Evolutionary conservation across 495 filamentous ascomycete species (phyloP).

Genomic region (Talaromyces wortmannii): DNA sequence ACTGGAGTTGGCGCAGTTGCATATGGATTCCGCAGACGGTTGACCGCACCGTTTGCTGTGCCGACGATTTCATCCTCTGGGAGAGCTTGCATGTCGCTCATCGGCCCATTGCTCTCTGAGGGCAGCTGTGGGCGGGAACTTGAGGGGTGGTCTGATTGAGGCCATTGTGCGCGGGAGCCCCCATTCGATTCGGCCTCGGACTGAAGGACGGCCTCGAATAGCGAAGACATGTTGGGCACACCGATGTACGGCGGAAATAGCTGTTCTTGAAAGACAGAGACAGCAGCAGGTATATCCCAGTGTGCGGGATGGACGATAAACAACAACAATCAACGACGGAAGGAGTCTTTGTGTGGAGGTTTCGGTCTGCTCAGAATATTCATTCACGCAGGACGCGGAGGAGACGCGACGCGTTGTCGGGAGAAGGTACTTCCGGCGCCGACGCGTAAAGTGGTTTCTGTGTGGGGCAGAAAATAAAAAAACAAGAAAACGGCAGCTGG

Average conservation of each 20-base stretch:
- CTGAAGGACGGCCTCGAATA: slow-evolving; percentile 44
- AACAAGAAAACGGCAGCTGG: neutral
- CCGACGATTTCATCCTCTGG: slow-evolving; percentile 60
- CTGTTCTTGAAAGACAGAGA: neutral
- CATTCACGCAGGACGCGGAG: slow-evolving; percentile 18
- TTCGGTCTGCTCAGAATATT: neutral
- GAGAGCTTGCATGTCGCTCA: slow-evolving; percentile 45
- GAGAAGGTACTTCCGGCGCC: slow-evolving; percentile 5
- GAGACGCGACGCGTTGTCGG: slow-evolving; percentile 29
- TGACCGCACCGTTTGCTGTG: slow-evolving; percentile 44
- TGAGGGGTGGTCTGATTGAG: slow-evolving; percentile 33
- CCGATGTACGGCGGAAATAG: slow-evolving; percentile 13
- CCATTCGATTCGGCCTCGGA: slow-evolving; percentile 40
- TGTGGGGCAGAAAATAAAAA: neutral
- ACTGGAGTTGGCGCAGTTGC: slow-evolving; percentile 69
- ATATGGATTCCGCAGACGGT: slow-evolving; percentile 51
- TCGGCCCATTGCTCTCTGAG: slow-evolving; percentile 48
- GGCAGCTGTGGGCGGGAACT: slow-evolving; percentile 36
- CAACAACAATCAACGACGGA: too few species aligned
- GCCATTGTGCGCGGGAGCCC: slow-evolving; percentile 23
- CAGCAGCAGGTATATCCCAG: neutral
- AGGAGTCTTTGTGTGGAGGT: neutral
- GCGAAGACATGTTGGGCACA: slow-evolving; percentile 38
- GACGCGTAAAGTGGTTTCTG: slow-evolving; percentile 38
- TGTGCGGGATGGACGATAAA: neutral